Base-by-base conservation (phyloP, 768 basidiomycete genomes). In the Dioszegia crocea region DNA sequence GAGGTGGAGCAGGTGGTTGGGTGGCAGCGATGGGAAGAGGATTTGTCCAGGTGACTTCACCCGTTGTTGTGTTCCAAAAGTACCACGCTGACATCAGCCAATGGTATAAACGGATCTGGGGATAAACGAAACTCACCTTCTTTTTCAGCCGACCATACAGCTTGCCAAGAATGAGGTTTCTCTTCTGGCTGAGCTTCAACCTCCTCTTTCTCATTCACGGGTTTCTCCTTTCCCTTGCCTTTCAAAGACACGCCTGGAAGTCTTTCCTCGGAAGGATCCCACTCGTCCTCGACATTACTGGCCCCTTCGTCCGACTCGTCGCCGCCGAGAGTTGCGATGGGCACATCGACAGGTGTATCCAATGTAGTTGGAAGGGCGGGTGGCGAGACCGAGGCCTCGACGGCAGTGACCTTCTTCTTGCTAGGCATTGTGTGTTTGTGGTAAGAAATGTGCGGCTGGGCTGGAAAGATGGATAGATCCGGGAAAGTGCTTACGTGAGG, bases 11-110 rank as follows among this genome's bases (percentile, higher is more conserved):
- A 51, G 44, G 19, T 50, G 36, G 17, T 53, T 64, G 4, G 55
- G 58, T 21, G 26, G n/a, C 8, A 23, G 56, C 39, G 3, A 62
- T 16, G 3, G 70, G 63, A 14, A 76, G 61, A 16, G 75, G 75
- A 50, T 76, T 76, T 44, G 66, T 71, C 75, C 75, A 76, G 60
- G 74, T 72, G 10, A 72, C 70, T 55, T 69, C 71, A 54, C 68
- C 66, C 17, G 71, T 71, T 10, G 54, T 51, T 14, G 70, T 59
- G 54, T 76, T 76, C 75, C 75, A 76, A 56, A 76, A 76, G 58
- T 76, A 76, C 63, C 72, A 76, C 1, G 75, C 75, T 76, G 44
- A 12, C 39, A 4, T 27, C 24, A 46, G 39, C 24, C 12, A 39
- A 9, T 3, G 11, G 27, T 39, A 9, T 33, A 21, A 24, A 23